A percentile compares a stretch with the other conserved stretches of the same genome.
phyloP scores from a whole-genome alignment of 768 basidiomycete genomes.

The Cyathus striatus region DNA sequence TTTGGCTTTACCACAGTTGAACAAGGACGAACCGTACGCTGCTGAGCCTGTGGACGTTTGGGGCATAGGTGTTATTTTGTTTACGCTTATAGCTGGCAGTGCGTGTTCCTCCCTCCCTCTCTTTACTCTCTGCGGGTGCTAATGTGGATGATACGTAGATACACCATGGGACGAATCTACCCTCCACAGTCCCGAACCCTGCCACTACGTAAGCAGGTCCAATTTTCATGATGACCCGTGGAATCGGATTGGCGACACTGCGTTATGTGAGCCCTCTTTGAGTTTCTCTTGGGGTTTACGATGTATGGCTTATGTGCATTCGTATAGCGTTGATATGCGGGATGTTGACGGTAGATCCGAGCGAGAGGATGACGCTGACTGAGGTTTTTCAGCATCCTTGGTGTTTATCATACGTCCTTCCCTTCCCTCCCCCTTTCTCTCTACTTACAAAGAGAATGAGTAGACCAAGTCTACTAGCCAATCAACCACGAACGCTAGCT shows the following conservation, averaged over 20 bases:
- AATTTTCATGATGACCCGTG: conserved; percentile 78
- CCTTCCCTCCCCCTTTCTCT: too few species aligned
- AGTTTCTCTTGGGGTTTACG: too few species aligned
- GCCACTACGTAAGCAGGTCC: conserved; percentile 66
- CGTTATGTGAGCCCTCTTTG: conserved; percentile 51
- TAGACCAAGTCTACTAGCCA: conserved; percentile 71
- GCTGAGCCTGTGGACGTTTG: too few species aligned
- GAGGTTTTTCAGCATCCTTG: conserved; percentile 57
- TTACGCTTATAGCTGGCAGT: conserved; percentile 90
- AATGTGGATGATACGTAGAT: too few species aligned
- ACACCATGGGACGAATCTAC: conserved; percentile 99
- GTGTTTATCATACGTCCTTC: too few species aligned
- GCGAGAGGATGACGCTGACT: conserved; percentile 57
- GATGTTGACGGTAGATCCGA: conserved; percentile 69
- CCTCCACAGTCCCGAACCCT: conserved; percentile 68
- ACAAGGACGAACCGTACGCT: too few species aligned
- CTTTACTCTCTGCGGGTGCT: too few species aligned
- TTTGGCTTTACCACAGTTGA: too few species aligned
- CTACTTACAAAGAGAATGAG: too few species aligned
- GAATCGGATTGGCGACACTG: conserved; percentile 53
- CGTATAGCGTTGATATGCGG: conserved; percentile 71
- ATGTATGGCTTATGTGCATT: too few species aligned
- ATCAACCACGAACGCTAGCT: conserved; percentile 51
- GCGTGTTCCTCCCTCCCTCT: too few species aligned
- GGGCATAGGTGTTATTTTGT: conserved; percentile 94